Conservation (phyloP, 768 basidiomycete genomes). For the Antrodiella citrinella region DNA sequence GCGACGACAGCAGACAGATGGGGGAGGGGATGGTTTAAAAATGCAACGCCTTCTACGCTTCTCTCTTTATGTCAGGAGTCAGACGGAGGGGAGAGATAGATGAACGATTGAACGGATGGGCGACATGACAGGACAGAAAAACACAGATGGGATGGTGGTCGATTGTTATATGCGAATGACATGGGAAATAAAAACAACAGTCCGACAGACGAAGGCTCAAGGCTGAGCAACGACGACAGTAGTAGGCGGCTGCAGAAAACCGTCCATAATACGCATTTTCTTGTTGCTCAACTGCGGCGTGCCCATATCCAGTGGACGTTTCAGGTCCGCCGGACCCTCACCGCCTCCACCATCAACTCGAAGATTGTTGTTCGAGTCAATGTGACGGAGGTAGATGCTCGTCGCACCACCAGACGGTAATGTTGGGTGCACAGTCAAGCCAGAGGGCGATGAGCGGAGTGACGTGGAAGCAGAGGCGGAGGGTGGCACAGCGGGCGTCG, state of each 20-base stretch:
- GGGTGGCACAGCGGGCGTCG: slow-evolving; percentile 2
- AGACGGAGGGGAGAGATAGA: too few relatives aligned
- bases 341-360: not conserved
- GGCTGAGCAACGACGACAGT: slow-evolving; percentile 34
- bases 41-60: too few relatives aligned
- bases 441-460: slow-evolving; percentile 20
- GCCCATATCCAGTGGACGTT: slow-evolving; percentile 49
- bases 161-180: too few relatives aligned
- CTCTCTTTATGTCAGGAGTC: too few relatives aligned
- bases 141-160: too few relatives aligned
- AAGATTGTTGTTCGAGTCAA: slow-evolving; percentile 8
- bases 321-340: slow-evolving; percentile 44
- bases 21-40: not conserved
- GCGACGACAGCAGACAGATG: not conserved
- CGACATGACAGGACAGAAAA: too few relatives aligned
- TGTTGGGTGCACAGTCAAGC: slow-evolving; percentile 4
- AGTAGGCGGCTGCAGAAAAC: slow-evolving; percentile 13
- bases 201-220: slow-evolving; percentile 25
- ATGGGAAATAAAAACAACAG: not conserved
- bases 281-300: slow-evolving; percentile 41
- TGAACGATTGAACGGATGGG: too few relatives aligned
- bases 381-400: slow-evolving; percentile 13
- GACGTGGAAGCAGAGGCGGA: slow-evolving; percentile 17
- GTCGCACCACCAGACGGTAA: slow-evolving; percentile 12
- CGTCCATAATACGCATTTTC: slow-evolving; percentile 67